phyloP scores from a whole-genome alignment of 2,329 filamentous ascomycete genomes.

The Paecilomyces niveus region DNA sequence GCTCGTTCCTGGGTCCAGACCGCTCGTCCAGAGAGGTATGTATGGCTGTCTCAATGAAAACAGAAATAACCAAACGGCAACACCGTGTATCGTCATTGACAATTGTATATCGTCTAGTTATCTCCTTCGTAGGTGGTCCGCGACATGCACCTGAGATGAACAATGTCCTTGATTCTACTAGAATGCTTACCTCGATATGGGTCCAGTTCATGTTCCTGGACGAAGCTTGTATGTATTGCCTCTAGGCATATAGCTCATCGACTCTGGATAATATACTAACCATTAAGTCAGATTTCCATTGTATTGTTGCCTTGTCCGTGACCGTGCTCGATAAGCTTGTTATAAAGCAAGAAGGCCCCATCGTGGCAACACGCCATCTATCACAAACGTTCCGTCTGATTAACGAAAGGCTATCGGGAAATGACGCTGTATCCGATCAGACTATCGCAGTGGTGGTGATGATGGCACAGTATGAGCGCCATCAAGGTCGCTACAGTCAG shows the following conservation, averaged over 20 bases:
- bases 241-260: not conserved
- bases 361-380: slow-evolving; percentile 2
- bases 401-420: slow-evolving; percentile 5
- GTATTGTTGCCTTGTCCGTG: slow-evolving; percentile 4
- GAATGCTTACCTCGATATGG: not conserved
- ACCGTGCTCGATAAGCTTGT: not conserved
- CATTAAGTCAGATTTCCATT: slow-evolving; percentile 4
- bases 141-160: slow-evolving; percentile 3
- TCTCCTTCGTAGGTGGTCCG: slow-evolving; percentile 4
- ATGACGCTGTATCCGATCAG: not conserved
- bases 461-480: slow-evolving; percentile 6
- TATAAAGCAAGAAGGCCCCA: not conserved
- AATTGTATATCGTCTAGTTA: not conserved
- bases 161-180: slow-evolving; percentile 1
- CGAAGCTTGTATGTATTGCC: slow-evolving; percentile 4
- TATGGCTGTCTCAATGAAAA: not conserved
- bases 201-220: slow-evolving; percentile 4
- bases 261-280: not conserved
- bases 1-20: slow-evolving; percentile 1
- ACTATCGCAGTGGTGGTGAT: slow-evolving; percentile 7
- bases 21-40: slow-evolving; percentile 3
- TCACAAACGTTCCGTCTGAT: slow-evolving; percentile 5
- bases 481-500: slow-evolving; percentile 2
- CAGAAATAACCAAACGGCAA: too few relatives aligned
- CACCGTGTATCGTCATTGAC: not conserved